These are phyloP conservation scores for Aureobasidium vineae DNA, from an alignment of 2,329 filamentous ascomycete species.

Conservation along the genomic window DNA sequence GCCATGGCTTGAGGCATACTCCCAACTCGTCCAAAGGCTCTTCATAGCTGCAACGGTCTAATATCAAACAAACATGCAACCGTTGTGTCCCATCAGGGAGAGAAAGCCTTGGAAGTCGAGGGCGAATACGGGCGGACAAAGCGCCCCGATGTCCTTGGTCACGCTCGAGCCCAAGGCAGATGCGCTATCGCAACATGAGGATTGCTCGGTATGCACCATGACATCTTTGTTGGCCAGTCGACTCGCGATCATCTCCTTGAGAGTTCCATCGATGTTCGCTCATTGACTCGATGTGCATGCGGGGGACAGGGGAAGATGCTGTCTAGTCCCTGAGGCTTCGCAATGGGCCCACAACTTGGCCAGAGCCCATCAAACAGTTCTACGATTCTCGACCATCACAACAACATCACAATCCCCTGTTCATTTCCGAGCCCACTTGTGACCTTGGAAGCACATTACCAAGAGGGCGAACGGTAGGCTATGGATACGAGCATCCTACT, in stretches of 20 bases:
- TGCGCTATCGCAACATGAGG: constrained; percentile 12
- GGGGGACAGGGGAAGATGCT: constrained; percentile 20
- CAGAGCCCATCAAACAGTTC: constrained; percentile 2
- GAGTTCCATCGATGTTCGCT: not conserved
- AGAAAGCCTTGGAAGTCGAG: not conserved
- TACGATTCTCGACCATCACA: constrained; percentile 5
- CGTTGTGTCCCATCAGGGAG: constrained; percentile 9
- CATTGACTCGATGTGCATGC: constrained; percentile 13
- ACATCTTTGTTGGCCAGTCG: not conserved
- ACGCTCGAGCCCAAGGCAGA: not conserved
- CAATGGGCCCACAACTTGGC: not conserved
- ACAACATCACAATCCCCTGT: not conserved
- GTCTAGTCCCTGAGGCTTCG: constrained; percentile 5
- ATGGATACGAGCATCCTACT: not conserved
- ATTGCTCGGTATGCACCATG: constrained; percentile 5
- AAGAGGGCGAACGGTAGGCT: not conserved
- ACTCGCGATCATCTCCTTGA: constrained; percentile 3
- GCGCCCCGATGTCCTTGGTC: constrained; percentile 1
- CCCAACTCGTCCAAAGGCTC: constrained; percentile 11
- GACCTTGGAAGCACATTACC: not conserved
- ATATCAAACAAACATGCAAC: constrained; percentile 20
- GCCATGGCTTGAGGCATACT: not conserved
- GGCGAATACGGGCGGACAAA: not conserved
- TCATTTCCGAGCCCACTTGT: constrained; percentile 16
- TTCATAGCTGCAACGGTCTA: constrained; percentile 21